Evolutionary conservation across 148 eudicot species (phyloP), one percentile per base, ranked within the genome.

Genomic region (Bassia scoparia): DNA sequence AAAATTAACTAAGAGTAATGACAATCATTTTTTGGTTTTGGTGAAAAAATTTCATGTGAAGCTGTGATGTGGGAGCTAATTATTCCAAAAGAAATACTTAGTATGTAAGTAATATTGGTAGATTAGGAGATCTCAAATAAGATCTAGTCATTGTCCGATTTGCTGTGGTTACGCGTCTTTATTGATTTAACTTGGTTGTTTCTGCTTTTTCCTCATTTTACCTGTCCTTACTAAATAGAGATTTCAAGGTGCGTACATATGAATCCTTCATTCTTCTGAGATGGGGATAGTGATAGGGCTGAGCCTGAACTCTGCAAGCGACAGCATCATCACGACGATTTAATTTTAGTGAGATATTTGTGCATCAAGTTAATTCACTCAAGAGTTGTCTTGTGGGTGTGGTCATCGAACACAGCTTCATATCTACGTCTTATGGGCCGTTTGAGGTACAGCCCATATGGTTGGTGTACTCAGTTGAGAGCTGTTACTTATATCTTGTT

Each of bases 341-440:
- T 96, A 90, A 96, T 79, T 96, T 96, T 71, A 96, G 99, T 76
- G 99, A 96, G 87, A 85, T 92, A 50, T 96, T n/a, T 86, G 97
- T 96, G 74, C 99, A 96, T 84, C 99, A 96, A 79, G n/a, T 83
- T 96, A 84, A 96, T 96, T 68, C 99, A 96, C 84, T 87, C 99
- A 58, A 96, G 92, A 33, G 99, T 96, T 85, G 94, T 96, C 72
- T 83, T n/a, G n/a, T 96, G 76, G 99, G 99, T 55, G 89, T 97
- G 30, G 99, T 96, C n/a, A 74, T 96, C 99, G 68, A 96, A 96
- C 82, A 96, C 99, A 58, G 99, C 99, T 61, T 96, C 99, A 73
- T 96, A 96, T 81, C 90, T 96, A 71, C 90, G 99, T 61, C 92
- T 96, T 48, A n/a, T 96, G 99, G 99, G 99, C 99, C n/a, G n/a